These are phyloP conservation scores for Solanum chiquidenum DNA, from an alignment of 257 asterid species.

Conservation along the genomic window DNA sequence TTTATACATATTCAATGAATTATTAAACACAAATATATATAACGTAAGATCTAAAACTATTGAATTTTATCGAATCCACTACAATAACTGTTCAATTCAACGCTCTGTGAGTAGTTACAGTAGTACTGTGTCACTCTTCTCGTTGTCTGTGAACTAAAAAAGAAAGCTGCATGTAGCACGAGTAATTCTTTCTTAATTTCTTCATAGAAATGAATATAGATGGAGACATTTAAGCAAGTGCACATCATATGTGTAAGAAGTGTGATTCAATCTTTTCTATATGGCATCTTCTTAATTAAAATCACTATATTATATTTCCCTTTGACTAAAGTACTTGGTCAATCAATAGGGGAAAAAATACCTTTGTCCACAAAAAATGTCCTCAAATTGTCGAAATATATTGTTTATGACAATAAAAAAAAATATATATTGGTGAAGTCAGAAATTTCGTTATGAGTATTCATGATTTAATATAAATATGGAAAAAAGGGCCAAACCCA, in stretches of 20 bases:
- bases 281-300: not conserved
- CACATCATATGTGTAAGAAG: not conserved
- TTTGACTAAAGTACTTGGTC: not conserved
- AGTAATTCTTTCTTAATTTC: not conserved
- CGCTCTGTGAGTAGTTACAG: not conserved
- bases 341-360: not conserved
- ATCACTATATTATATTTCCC: not conserved
- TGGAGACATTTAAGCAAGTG: not conserved
- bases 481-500: accelerated
- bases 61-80: accelerated
- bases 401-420: not conserved
- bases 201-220: not conserved
- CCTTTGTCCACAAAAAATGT: not conserved
- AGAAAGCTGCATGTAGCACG: not conserved
- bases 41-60: no score
- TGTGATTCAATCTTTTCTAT: not conserved
- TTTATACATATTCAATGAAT: no score
- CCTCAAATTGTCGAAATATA: not conserved
- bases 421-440: no score
- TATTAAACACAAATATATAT: no score
- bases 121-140: not conserved
- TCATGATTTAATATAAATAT: no score
- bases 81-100: not conserved
- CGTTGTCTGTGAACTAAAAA: not conserved
- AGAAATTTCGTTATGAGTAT: no score